Base-by-base conservation (phyloP, 1,284 basidiomycete genomes). In the Cutaneotrichosporon spelunceum region DNA sequence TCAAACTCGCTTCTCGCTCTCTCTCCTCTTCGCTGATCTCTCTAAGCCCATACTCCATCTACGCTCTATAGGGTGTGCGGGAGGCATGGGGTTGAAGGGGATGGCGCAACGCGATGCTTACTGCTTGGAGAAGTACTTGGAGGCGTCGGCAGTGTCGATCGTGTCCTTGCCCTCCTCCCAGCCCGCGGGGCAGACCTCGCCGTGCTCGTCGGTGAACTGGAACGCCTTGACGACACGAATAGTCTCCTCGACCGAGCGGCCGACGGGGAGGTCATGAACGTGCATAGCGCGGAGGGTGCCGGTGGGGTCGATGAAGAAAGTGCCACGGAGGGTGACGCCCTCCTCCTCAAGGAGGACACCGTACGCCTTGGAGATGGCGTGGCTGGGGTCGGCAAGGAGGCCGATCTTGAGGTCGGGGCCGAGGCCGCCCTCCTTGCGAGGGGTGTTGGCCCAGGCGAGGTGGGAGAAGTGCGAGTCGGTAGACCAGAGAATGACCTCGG, bases 391-490 rank as follows among this genome's bases (percentile, higher is more conserved):
- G 57, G 78, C 74, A 57, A 74, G 58, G 58, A 93, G 81, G 54
- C 90, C 87, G 50, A 93, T 84, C 74, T 87, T 86, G 75, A 94
- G 84, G 78, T 91, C 83, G 24, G 92, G 91, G 2, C 92, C 91
- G 56, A 94, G 86, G 62, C 91, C 91, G 59, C 91, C 92, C 72
- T 89, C 84, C 77, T 87, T 87, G 76, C 89, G 87, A 42, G 87
- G 82, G 68, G 88, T 87, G 65, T 85, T 84, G 19, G 89, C 84
- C 91, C 91, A 94, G 3, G 91, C 90, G 66, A 91, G 84, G 80
- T 93, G 91, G 48, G 89, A 87, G 82, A 85, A 93, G 73, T 91
- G 84, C 11, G 90, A 93, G 80, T 94, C 91, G 62, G 90, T 93
- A 27, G 91, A 93, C 70, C 79, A 76, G 66, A 88, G 87, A 64